phyloP scores from a whole-genome alignment of 2,329 filamentous ascomycete genomes.

The Pseudocercospora pini-densiflorae region DNA sequence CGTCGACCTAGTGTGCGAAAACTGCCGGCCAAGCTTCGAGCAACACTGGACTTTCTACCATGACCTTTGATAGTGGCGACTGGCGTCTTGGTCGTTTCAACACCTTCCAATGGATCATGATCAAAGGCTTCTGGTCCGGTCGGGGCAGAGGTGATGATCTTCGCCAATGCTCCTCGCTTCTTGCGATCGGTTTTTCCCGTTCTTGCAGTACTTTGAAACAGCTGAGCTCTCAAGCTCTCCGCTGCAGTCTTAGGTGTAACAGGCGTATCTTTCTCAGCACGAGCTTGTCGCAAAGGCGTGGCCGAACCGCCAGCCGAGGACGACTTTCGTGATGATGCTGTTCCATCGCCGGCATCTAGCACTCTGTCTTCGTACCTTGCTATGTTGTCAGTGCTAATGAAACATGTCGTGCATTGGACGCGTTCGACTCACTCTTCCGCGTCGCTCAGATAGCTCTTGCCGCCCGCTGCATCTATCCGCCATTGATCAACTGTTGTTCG shows the following conservation, averaged over 20 bases:
- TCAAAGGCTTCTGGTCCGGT: slow-evolving; percentile 8
- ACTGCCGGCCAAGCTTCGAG: slow-evolving; percentile 33
- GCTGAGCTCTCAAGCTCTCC: slow-evolving; percentile 27
- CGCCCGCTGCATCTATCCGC: slow-evolving; percentile 12
- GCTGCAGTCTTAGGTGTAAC: slow-evolving; percentile 29
- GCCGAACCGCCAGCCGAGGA: slow-evolving; percentile 8
- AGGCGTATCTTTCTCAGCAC: slow-evolving; percentile 18
- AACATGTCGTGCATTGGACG: background rate
- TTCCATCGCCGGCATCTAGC: background rate
- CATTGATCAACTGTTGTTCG: slow-evolving; percentile 22
- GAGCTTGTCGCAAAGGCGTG: slow-evolving; percentile 19
- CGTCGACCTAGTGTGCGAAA: slow-evolving; percentile 28
- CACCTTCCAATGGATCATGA: background rate
- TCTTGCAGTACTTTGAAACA: slow-evolving; percentile 17
- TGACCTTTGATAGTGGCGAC: slow-evolving; percentile 20
- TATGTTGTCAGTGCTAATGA: background rate
- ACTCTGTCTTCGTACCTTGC: background rate
- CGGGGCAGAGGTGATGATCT: slow-evolving; percentile 13
- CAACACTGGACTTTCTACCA: slow-evolving; percentile 27
- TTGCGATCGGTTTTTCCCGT: slow-evolving; percentile 22
- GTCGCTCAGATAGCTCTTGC: slow-evolving; percentile 9
- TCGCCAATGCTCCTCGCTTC: slow-evolving; percentile 22
- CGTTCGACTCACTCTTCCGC: slow-evolving; percentile 1
- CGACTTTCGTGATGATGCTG: background rate
- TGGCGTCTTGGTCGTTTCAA: slow-evolving; percentile 5